Evolutionary conservation across 208 protist genomes (phyloP), one percentile per base, ranked within the genome.

Genomic region (Hexamita inflata): DNA sequence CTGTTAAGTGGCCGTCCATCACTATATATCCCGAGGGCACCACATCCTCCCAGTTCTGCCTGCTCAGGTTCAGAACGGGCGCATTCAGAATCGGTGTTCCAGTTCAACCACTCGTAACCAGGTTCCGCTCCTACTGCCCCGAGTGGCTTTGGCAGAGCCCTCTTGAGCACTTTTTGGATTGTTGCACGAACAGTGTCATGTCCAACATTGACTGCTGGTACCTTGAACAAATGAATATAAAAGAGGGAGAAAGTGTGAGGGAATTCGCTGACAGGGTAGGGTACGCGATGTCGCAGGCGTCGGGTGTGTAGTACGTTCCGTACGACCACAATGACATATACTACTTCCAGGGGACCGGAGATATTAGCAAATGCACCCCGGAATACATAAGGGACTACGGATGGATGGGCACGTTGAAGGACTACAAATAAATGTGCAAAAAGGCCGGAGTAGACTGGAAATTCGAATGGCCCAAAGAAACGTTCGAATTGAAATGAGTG

Each of bases 11-110:
- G 39, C 39, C 30, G 30, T 79, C 81, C 11, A 15, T 84, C 53
- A 24, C 78, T 30, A 70, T 89, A 2, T 89, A 87, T 59, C 86
- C 86, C 34, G 86, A 89, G 59, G 81, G 81, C 1, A 87, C 85
- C 19, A 87, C 78, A 1, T 86, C 84, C 28, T 88, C 82, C 62
- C 82, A 68, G n/a, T 40, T 35, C 4, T 28, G 49, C 35, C 24
- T 89, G 7, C 77, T 89, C 39, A 58, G 76, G 24, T 89, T 89
- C 58, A 49, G 85, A 26, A n/a, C 41, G 30, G 81, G 79, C 24
- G 83, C 83, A 24, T 89, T 89, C 41, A 0, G 41, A 11, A 0
- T 74, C 7, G 83, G 82, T 30, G n/a, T 84, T 15, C 81, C 85
- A 0, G 82, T 89, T 30, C 84, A 89, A 41, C 84, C 86, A 9